Evolutionary conservation across 495 filamentous ascomycete genomes (phyloP).

Genomic region (Xeromyces bisporus): DNA sequence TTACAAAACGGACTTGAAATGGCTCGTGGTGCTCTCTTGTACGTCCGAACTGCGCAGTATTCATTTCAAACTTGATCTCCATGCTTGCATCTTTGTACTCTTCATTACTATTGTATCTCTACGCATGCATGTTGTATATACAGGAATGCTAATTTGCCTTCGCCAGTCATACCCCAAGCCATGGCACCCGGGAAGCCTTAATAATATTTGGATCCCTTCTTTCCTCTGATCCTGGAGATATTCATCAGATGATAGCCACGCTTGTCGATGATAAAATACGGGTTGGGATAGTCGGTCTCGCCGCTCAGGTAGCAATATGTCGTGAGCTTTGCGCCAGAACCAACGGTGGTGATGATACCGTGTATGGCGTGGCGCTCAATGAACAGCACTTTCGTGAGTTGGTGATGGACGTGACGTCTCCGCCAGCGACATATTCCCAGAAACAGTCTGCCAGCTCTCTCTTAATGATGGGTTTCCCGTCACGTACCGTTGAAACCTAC

Average conservation of each 20-base stretch:
- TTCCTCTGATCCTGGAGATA: conserved; percentile 84
- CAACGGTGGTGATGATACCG: conserved; percentile 57
- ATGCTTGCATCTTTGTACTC: not conserved
- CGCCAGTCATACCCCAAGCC: conserved; percentile 66
- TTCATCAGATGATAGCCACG: conserved; percentile 68
- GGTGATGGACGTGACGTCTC: conserved; percentile 75
- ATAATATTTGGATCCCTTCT: conserved; percentile 83
- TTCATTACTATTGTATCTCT: too few relatives aligned
- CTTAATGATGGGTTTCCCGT: conserved; percentile 98
- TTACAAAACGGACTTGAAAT: conserved; percentile 93
- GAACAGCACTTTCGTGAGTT: conserved; percentile 80
- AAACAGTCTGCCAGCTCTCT: conserved; percentile 57
- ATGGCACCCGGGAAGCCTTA: conserved; percentile 83
- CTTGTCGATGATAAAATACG: conserved; percentile 68
- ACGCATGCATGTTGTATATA: too few relatives aligned
- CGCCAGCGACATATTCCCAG: conserved; percentile 57
- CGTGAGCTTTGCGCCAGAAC: conserved; percentile 72
- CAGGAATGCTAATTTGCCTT: not conserved
- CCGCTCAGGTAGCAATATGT: conserved; percentile 85
- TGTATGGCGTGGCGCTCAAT: conserved; percentile 71
- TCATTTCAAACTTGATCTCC: not conserved
- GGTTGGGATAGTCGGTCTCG: conserved; percentile 73
- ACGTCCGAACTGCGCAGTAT: conserved; percentile 14
- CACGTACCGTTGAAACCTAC: conserved; percentile 55
- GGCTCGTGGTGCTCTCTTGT: conserved; percentile 76